Conservation (phyloP, 2,329 filamentous ascomycete genomes). For the Hypoxylon sp. region DNA sequence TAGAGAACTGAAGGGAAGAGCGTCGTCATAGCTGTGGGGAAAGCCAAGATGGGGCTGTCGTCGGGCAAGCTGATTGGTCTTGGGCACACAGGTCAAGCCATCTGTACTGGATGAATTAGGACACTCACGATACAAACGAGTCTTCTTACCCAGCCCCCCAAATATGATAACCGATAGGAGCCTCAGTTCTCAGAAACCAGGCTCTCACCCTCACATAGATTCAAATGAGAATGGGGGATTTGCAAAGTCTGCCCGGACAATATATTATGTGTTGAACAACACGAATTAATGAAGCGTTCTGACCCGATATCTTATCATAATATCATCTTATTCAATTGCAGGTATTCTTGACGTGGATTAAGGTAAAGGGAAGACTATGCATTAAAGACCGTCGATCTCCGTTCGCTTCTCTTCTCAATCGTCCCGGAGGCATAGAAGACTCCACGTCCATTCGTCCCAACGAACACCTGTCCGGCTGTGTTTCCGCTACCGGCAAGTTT, state of each 20-base stretch:
- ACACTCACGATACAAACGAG: constrained; percentile 2
- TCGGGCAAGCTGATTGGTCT: constrained; percentile 24
- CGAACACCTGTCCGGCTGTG: constrained; percentile 62
- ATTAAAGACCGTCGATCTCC: constrained; percentile 5
- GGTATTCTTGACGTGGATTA: neutral
- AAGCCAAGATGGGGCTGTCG: neutral
- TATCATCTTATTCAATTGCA: neutral
- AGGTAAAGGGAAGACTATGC: constrained; percentile 13
- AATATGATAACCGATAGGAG: neutral
- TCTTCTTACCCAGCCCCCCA: constrained; percentile 1
- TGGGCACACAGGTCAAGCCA: neutral
- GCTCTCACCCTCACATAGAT: too few relatives aligned
- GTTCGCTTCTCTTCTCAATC: constrained; percentile 30
- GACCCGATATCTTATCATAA: neutral
- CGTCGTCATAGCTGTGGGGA: constrained; percentile 41
- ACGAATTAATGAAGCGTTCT: too few relatives aligned
- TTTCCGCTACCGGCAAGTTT: constrained; percentile 63
- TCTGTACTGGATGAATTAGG: neutral
- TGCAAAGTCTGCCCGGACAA: too few relatives aligned
- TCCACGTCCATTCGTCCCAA: constrained; percentile 66
- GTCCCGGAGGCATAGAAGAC: constrained; percentile 57
- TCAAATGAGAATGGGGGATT: too few relatives aligned
- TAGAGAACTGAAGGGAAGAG: constrained; percentile 21
- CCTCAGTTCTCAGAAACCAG: too few relatives aligned
- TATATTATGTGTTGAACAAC: too few relatives aligned